Conservation (phyloP, 2,329 filamentous ascomycete species). For the Botrytis fragariae region DNA sequence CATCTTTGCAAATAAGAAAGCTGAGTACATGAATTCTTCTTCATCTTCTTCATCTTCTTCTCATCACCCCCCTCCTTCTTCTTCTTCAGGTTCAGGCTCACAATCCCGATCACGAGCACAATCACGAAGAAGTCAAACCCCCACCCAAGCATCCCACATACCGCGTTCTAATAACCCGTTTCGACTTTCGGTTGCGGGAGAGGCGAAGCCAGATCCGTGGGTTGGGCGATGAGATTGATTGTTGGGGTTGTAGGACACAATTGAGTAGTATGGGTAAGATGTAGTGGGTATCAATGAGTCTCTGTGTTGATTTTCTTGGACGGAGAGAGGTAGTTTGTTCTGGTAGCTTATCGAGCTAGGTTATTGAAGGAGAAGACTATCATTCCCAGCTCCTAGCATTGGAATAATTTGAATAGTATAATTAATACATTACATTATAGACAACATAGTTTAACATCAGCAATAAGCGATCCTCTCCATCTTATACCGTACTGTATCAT, state of each 20-base stretch:
- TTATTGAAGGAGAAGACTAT: neutral
- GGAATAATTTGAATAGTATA: neutral
- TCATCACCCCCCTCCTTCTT: neutral
- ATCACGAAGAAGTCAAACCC: neutral
- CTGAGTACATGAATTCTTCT: neutral
- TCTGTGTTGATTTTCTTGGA: neutral
- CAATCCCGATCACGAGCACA: neutral
- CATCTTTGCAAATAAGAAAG: neutral
- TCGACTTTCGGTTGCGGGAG: neutral
- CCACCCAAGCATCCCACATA: neutral
- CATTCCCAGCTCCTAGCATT: neutral
- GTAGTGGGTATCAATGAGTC: neutral
- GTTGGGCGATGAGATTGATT: neutral
- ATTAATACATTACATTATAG: neutral
- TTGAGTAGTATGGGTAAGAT: neutral
- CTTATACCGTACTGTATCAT: neutral
- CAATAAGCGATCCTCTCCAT: neutral
- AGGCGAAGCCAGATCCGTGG: neutral
- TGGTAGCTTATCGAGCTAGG: neutral
- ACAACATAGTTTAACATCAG: neutral
- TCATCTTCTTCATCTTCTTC: neutral
- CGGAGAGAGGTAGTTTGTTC: neutral
- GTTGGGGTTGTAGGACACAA: neutral
- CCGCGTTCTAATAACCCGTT: neutral
- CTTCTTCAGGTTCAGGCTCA: neutral